Evolutionary conservation across 179 eudicot species (phyloP), one percentile per base, ranked within the genome.

Genomic region (Silene coronaria): DNA sequence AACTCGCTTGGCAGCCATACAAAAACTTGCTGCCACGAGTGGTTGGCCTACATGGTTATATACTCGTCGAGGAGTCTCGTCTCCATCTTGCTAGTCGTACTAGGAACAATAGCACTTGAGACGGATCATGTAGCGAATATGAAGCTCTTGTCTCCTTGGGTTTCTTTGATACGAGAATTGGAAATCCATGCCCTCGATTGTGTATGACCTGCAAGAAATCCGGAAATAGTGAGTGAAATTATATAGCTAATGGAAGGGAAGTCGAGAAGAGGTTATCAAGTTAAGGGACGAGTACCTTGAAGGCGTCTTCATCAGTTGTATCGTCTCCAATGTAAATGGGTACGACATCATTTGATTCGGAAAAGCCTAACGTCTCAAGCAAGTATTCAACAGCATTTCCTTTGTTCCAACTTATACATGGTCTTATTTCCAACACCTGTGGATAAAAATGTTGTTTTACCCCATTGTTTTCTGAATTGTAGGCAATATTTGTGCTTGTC

Each of bases 251-350:
- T 3, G 8, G 8, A 55, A 55, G 59, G 59, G 8, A 13, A 55
- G 59, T 27, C 12, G 28, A 63, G 23, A 12, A 16, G 42, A 62
- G 24, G 55, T 4, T 17, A 30, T 46, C 22, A 1, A 14, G 28
- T 58, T 73, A 0, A 13, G 0, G 19, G 2, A n/a, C 8, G n/a
- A 23, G 14, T 83, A 92, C 99, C 93, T 92, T 85, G 74, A 95
- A 95, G 55, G 99, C 99, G 75, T 95, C 99, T 79, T 95, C 99
- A 75, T 95, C 97, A 2, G 96, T 86, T 64, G 75, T 81, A 67
- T 95, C 99, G 71, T 95, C 99, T 16, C 99, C 99, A 24, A 94
- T 84, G 73, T 90, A 95, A 11, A 95, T 42, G 0, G 99, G 97
- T 61, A 89, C 62, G 65, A 90, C 91, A 45, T 89, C 84, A 57